A percentile compares a stretch with the other conserved stretches of the same genome.
These are phyloP conservation scores for Microdochium bolleyi DNA, from an alignment of 2,329 filamentous ascomycete genomes.

Conservation along the genomic window DNA sequence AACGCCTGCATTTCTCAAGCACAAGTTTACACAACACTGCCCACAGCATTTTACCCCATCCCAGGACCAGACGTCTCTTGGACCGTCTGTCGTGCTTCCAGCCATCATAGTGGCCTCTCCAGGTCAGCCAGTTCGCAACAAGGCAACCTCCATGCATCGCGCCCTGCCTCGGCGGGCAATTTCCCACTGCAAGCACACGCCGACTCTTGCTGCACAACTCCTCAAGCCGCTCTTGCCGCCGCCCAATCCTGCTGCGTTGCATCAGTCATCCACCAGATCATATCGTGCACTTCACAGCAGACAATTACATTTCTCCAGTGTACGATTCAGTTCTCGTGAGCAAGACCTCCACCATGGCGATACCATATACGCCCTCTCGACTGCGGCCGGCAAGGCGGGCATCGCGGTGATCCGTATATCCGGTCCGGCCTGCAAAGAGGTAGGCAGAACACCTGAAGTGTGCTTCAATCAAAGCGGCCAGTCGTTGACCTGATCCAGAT, in stretches of 20 bases:
- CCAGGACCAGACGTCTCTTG: no score
- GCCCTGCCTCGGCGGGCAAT: neutral
- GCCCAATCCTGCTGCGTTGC: neutral
- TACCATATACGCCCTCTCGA: slow-evolving; percentile 91
- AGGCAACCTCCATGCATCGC: neutral
- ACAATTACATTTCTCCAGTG: neutral
- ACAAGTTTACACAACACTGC: no score
- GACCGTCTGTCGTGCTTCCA: neutral
- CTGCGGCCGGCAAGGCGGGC: slow-evolving; percentile 74
- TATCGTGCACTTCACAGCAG: neutral
- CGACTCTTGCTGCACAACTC: neutral
- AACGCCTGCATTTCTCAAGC: no score
- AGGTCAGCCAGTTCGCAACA: neutral
- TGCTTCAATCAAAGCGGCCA: slow-evolving; percentile 1
- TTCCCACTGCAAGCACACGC: neutral
- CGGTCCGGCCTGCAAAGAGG: slow-evolving; percentile 58
- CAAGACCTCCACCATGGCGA: slow-evolving; percentile 23
- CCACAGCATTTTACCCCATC: no score
- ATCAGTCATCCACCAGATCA: neutral
- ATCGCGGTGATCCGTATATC: slow-evolving; percentile 89
- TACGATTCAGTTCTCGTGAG: slow-evolving; percentile 1
- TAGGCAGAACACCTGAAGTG: slow-evolving; percentile 4
- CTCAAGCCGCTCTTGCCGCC: neutral
- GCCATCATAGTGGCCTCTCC: neutral
- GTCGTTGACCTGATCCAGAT: slow-evolving; percentile 27